Percentiles rank a stretch among this genome's conserved stretches.
phyloP scores from a whole-genome alignment of 768 basidiomycete species.

The Trametes elegans region DNA sequence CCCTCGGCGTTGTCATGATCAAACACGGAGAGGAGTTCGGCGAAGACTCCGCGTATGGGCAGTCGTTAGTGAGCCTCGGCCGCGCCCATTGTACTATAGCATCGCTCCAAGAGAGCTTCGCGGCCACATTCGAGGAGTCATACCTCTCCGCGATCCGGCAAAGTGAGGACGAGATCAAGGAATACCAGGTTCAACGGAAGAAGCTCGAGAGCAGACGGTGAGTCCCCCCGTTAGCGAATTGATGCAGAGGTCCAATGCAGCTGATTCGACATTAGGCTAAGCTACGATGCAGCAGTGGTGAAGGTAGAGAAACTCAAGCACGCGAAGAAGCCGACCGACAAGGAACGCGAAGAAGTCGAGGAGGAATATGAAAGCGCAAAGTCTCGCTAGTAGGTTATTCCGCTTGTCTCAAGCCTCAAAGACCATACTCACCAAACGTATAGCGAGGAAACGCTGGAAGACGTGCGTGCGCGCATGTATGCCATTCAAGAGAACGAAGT shows the following conservation, averaged over 20 bases:
- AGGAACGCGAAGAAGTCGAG: conserved; percentile 70
- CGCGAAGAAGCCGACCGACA: conserved; percentile 81
- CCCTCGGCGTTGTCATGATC: conserved; percentile 85
- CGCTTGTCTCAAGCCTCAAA: too few relatives aligned
- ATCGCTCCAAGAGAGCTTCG: conserved; percentile 79
- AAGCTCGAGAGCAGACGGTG: conserved; percentile 85
- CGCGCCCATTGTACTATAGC: conserved; percentile 85
- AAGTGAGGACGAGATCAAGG: conserved; percentile 74
- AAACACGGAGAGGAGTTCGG: conserved; percentile 79
- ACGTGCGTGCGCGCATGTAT: conserved; percentile 77
- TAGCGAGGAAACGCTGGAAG: conserved; percentile 86
- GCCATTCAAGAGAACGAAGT: conserved; percentile 79
- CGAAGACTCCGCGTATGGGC: conserved; percentile 73
- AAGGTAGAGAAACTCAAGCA: conserved; percentile 67
- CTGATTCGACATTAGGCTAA: conserved; percentile 40
- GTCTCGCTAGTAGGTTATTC: conserved; percentile 64
- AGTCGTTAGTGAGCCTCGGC: conserved; percentile 68
- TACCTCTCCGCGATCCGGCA: conserved; percentile 66
- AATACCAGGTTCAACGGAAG: conserved; percentile 78
- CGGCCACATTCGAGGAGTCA: conserved; percentile 67
- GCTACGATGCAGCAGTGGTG: conserved; percentile 71
- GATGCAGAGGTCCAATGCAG: conserved; percentile 73
- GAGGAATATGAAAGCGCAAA: conserved; percentile 74
- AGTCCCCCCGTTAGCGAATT: conserved; percentile 17
- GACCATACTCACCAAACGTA: too few relatives aligned